phyloP scores from a whole-genome alignment of 768 basidiomycete species.

The Mycena epipterygia region DNA sequence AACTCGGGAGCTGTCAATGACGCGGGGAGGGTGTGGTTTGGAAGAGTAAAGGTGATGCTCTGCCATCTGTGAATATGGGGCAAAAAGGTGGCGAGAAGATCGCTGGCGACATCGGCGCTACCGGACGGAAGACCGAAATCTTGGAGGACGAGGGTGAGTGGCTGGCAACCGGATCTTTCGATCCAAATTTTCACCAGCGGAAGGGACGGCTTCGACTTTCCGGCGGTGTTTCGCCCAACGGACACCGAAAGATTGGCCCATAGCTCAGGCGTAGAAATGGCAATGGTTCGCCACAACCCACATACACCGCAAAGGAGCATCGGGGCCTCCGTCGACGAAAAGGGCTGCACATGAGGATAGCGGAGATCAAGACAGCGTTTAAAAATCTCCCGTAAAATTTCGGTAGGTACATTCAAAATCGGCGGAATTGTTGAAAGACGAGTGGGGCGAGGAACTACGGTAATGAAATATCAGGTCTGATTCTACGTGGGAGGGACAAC shows the following conservation, averaged over 20 bases:
- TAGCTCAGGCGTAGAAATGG: constrained; percentile 9
- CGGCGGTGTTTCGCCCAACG: constrained; percentile 5
- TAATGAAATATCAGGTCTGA: background rate
- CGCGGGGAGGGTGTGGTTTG: constrained; percentile 12
- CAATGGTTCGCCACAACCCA: constrained; percentile 14
- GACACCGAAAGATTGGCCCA: constrained; percentile 21
- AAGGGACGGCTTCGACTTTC: background rate
- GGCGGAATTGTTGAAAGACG: background rate
- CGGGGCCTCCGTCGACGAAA: constrained; percentile 23
- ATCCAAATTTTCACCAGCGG: constrained; percentile 23
- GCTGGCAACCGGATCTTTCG: constrained; percentile 22
- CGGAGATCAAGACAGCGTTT: constrained; percentile 13
- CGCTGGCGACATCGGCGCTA: background rate
- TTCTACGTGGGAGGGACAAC: background rate
- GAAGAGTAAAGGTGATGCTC: constrained; percentile 26
- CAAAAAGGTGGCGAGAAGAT: constrained; percentile 15
- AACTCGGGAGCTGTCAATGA: background rate
- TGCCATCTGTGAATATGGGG: constrained; percentile 25
- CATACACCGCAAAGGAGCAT: constrained; percentile 21
- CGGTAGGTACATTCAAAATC: background rate
- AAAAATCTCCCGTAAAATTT: constrained; percentile 29
- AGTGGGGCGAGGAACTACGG: background rate
- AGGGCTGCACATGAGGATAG: constrained; percentile 9
- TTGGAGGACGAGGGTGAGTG: constrained; percentile 19
- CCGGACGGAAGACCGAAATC: background rate